phyloP scores from a whole-genome alignment of 2,329 filamentous ascomycete species.

The Aureobasidium melanogenum region DNA sequence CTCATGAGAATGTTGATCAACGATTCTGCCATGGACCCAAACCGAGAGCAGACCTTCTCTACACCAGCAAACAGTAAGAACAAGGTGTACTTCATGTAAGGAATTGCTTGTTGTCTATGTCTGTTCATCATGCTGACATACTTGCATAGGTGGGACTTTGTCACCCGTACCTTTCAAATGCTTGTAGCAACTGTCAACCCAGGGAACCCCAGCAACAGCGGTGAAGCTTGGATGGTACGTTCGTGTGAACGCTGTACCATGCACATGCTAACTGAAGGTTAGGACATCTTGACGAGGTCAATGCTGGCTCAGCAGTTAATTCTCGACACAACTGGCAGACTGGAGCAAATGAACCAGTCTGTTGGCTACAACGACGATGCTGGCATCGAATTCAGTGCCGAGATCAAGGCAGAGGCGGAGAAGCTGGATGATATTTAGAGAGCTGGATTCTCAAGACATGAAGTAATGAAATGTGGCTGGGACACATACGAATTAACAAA shows the following conservation, averaged over 20 bases:
- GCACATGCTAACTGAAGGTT: neutral
- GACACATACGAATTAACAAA: neutral
- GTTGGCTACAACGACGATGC: constrained; percentile 9
- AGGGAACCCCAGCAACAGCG: neutral
- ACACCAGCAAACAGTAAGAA: constrained; percentile 28
- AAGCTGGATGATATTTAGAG: neutral
- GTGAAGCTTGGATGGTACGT: neutral
- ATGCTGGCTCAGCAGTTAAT: constrained; percentile 7
- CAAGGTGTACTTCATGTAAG: constrained; percentile 23
- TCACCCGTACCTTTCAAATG: constrained; percentile 16
- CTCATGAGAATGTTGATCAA: constrained; percentile 23
- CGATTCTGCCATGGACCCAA: constrained; percentile 26
- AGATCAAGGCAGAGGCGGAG: neutral
- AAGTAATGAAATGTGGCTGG: neutral
- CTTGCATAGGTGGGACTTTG: constrained; percentile 27
- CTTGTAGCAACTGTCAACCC: constrained; percentile 1
- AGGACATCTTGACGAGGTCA: neutral
- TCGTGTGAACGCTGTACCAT: neutral
- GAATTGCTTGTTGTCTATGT: neutral
- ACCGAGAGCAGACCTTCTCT: constrained; percentile 27
- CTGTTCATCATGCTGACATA: neutral
- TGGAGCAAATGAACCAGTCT: constrained; percentile 1
- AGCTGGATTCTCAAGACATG: neutral
- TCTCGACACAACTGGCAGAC: constrained; percentile 1
- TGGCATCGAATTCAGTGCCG: neutral